Evolutionary conservation across 805 yeast species (phyloP).

Genomic region (Spathaspora passalidarum): DNA sequence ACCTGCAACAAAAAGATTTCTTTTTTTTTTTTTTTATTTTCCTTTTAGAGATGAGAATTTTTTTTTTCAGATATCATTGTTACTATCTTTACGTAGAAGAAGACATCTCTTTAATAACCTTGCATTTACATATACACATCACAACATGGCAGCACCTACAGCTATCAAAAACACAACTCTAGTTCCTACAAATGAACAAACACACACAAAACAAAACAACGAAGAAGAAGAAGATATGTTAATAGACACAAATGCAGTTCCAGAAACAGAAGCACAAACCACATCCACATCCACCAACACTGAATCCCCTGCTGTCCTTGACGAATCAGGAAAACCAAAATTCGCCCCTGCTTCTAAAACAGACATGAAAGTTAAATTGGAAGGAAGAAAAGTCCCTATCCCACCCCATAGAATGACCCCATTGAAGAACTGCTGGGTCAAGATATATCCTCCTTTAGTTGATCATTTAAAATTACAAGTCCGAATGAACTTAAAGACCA

Average conservation of each 20-base stretch:
- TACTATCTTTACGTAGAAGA: background rate
- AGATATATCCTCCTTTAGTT: constrained; percentile 92
- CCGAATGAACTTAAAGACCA: constrained; percentile 88
- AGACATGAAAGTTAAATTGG: constrained; percentile 69
- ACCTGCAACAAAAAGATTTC: background rate
- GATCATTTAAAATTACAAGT: constrained; percentile 94
- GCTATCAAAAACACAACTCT: constrained; percentile 34
- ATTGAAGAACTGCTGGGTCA: constrained; percentile 83
- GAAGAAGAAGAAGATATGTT: constrained; percentile 47
- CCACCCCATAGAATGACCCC: constrained; percentile 99
- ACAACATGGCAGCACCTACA: constrained; percentile 52
- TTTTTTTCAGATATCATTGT: constrained; percentile 1
- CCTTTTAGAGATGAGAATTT: constrained; percentile 1
- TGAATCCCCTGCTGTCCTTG: constrained; percentile 45
- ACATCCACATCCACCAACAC: constrained; percentile 13
- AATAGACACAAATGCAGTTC: constrained; percentile 39
- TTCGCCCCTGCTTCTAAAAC: constrained; percentile 69
- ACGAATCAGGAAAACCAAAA: constrained; percentile 85
- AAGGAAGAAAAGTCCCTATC: constrained; percentile 83
- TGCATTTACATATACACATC: background rate
- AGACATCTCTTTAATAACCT: background rate
- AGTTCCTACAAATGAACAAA: background rate
- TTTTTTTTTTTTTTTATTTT: constrained; percentile 2
- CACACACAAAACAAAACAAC: constrained; percentile 1
- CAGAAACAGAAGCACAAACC: constrained; percentile 22